Conservation (phyloP, 345 rosid species). For the Citrus sp. region DNA sequence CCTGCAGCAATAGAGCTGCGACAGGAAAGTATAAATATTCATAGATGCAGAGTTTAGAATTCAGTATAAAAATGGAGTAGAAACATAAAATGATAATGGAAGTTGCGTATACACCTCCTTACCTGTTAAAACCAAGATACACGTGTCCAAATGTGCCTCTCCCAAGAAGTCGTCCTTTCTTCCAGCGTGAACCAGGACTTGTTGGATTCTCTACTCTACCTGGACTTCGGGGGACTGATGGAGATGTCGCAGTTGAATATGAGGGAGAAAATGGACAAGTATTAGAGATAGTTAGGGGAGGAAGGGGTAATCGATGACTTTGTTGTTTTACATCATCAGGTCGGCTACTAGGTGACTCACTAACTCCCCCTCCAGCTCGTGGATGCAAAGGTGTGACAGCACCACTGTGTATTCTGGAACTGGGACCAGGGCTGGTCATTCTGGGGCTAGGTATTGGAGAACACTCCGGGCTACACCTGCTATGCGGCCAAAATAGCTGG, state of each 20-base stretch:
- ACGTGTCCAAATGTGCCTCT: conserved; percentile 70
- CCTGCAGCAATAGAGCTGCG: neutral
- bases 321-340: conserved; percentile 80
- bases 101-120: neutral
- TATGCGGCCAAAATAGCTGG: conserved; percentile 88
- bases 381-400: conserved; percentile 98
- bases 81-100: neutral
- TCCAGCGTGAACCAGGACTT: conserved; percentile 68
- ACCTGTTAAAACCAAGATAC: conserved; percentile 73
- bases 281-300: conserved; percentile 67
- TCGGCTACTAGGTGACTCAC: conserved; percentile 67
- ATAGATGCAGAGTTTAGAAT: neutral
- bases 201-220: conserved; percentile 74
- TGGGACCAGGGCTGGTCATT: conserved; percentile 97
- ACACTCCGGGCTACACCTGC: conserved; percentile 94
- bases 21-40: neutral
- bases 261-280: conserved; percentile 81
- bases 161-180: conserved; percentile 60
- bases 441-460: conserved; percentile 95
- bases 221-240: conserved; percentile 96
- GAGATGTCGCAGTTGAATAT: conserved; percentile 88
- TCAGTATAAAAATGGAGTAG: neutral
- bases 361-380: conserved; percentile 65
- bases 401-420: conserved; percentile 97
- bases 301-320: conserved; percentile 91